Evolutionary conservation across 768 basidiomycete species (phyloP).

Genomic region (Filobasidium floriforme): DNA sequence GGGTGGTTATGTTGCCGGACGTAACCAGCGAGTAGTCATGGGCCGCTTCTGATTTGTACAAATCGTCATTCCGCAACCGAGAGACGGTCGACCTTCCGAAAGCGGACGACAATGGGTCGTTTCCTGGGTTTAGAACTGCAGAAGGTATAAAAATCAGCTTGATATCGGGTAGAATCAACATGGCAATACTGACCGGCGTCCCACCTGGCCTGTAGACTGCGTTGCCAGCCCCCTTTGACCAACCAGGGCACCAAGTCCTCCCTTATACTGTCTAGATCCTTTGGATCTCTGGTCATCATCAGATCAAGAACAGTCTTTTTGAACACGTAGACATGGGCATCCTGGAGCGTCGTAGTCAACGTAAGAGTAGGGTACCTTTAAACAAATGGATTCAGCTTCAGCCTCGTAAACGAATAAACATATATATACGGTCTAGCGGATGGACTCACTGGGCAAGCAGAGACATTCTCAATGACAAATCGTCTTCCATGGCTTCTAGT

Average conservation of each 20-base stretch:
- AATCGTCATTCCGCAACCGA: not conserved
- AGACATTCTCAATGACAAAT: slow-evolving; percentile 67
- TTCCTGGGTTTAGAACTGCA: slow-evolving; percentile 31
- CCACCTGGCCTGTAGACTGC: slow-evolving; percentile 37
- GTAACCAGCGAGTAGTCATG: not conserved
- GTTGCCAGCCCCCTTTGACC: slow-evolving; percentile 69
- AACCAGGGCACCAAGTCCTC: slow-evolving; percentile 91
- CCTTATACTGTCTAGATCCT: slow-evolving; percentile 68
- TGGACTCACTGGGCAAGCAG: slow-evolving; percentile 58
- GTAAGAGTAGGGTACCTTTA: slow-evolving; percentile 63
- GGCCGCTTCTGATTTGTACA: not conserved
- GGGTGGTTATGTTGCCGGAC: slow-evolving; percentile 12
- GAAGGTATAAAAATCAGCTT: not conserved
- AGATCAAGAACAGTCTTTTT: slow-evolving; percentile 64
- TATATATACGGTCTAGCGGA: too few species aligned
- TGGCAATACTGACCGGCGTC: slow-evolving; percentile 5
- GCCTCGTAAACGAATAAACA: too few species aligned
- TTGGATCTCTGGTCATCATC: slow-evolving; percentile 55
- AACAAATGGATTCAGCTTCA: slow-evolving; percentile 10
- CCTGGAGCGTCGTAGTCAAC: slow-evolving; percentile 62
- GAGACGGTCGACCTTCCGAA: slow-evolving; percentile 23
- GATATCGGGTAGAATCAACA: not conserved
- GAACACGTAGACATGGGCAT: slow-evolving; percentile 89
- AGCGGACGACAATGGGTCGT: slow-evolving; percentile 35
- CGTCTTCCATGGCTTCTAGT: slow-evolving; percentile 59